Evolutionary conservation across 129 eudicot genomes (phyloP).

Genomic region (Heracleum sosnowskyi): DNA sequence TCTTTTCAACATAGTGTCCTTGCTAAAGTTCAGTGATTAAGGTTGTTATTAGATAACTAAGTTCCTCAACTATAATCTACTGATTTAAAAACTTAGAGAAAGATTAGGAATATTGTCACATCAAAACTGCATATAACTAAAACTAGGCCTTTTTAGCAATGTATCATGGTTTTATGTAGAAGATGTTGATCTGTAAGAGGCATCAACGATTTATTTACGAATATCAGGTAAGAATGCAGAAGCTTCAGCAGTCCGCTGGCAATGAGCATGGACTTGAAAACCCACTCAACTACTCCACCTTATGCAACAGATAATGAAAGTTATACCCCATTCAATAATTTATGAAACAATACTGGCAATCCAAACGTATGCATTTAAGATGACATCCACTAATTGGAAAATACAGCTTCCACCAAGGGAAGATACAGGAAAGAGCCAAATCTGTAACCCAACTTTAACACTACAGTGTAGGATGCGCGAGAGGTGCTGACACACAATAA

Average conservation of each 20-base stretch:
- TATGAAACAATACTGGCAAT: too few species aligned
- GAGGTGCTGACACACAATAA: neutral
- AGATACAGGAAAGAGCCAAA: neutral
- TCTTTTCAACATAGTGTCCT: neutral
- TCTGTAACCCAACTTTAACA: neutral
- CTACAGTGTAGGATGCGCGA: neutral
- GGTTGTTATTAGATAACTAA: too few species aligned
- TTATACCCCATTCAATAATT: neutral
- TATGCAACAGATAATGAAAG: neutral
- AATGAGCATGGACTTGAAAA: neutral
- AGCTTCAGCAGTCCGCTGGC: neutral
- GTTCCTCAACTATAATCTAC: too few species aligned
- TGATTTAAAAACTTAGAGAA: too few species aligned
- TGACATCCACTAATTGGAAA: too few species aligned
- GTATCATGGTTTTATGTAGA: neutral
- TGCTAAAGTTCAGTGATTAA: too few species aligned
- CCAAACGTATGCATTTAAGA: too few species aligned
- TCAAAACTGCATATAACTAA: neutral
- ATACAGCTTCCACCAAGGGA: neutral
- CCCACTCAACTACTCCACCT: neutral
- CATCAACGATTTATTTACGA: neutral
- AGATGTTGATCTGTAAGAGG: neutral
- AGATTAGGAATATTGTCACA: neutral
- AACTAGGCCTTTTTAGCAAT: neutral
- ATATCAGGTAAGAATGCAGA: neutral